These are phyloP conservation scores for Pleurotus platypus DNA, from an alignment of 768 basidiomycete species.

Conservation along the genomic window DNA sequence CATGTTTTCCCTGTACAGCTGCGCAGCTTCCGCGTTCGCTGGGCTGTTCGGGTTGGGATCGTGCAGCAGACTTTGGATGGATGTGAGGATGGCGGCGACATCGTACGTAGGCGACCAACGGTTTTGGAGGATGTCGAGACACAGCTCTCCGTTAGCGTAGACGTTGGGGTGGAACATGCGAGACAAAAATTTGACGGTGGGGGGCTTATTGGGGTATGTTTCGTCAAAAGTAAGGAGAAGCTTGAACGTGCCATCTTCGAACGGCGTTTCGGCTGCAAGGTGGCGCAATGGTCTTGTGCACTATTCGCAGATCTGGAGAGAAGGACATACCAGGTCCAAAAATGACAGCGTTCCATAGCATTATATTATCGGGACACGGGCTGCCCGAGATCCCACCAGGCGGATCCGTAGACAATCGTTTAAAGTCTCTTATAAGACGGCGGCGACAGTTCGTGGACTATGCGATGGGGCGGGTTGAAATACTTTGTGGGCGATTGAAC, in stretches of 20 bases:
- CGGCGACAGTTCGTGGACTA: conserved; percentile 93
- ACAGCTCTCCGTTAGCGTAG: conserved; percentile 97
- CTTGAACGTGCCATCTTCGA: conserved; percentile 99
- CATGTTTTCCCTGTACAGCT: conserved; percentile 95
- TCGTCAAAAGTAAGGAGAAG: conserved; percentile 95
- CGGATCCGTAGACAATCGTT: conserved; percentile 89
- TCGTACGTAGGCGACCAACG: conserved; percentile 99
- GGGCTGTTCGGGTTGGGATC: conserved; percentile 99
- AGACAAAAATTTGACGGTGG: conserved; percentile 94
- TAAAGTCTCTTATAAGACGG: conserved; percentile 97
- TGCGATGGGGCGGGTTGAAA: background rate
- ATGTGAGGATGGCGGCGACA: conserved; percentile 96
- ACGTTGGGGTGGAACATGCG: conserved; percentile 99
- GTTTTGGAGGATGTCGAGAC: conserved; percentile 97
- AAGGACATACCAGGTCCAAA: conserved; percentile 85
- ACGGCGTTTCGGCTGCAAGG: conserved; percentile 87
- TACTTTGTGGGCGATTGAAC: background rate
- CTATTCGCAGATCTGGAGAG: conserved; percentile 2
- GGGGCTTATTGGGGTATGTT: conserved; percentile 97
- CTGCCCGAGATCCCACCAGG: conserved; percentile 96
- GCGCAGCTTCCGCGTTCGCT: conserved; percentile 97
- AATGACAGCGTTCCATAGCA: conserved; percentile 99
- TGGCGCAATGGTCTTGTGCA: background rate
- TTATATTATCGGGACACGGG: conserved; percentile 97
- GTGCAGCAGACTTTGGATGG: conserved; percentile 91